phyloP scores from a whole-genome alignment of 108 stramenopile genomes.

The Cyclotella choctawhatcheeana region DNA sequence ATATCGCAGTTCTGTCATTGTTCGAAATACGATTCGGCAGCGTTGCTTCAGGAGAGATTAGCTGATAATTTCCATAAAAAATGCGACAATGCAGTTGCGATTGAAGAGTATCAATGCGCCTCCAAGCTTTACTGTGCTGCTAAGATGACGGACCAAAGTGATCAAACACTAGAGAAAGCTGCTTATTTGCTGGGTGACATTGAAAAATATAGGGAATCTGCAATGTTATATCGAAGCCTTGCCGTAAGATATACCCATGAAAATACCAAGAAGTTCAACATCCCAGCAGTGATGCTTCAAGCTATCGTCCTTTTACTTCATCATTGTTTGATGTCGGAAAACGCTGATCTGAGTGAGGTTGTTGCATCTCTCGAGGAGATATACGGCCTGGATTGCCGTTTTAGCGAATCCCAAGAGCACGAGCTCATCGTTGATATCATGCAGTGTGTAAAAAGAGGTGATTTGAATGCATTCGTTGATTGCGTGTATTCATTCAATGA shows the following conservation, averaged over 20 bases:
- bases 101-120: constrained; percentile 40
- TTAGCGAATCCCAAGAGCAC: constrained; percentile 35
- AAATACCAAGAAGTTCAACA: constrained; percentile 33
- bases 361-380: not conserved
- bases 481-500: constrained; percentile 25
- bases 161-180: constrained; percentile 15
- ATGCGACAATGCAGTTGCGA: constrained; percentile 18
- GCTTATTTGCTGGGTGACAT: constrained; percentile 37
- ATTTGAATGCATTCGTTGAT: constrained; percentile 35
- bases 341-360: constrained; percentile 14
- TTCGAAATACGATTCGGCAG: constrained; percentile 26
- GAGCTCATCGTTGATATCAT: constrained; percentile 32
- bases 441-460: constrained; percentile 8
- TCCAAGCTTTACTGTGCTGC: constrained; percentile 39
- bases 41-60: constrained; percentile 41
- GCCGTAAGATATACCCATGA: constrained; percentile 24
- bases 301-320: constrained; percentile 19
- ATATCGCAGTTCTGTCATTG: constrained; percentile 33
- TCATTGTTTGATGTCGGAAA: constrained; percentile 13
- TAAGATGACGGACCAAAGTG: constrained; percentile 14
- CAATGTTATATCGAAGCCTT: constrained; percentile 27
- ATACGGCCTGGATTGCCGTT: constrained; percentile 25
- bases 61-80: constrained; percentile 26
- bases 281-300: constrained; percentile 17
- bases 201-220: constrained; percentile 25